Evolutionary conservation across 2,329 filamentous ascomycete genomes (phyloP), one percentile per base, ranked within the genome.

Genomic region (Fusarium cicatricum): DNA sequence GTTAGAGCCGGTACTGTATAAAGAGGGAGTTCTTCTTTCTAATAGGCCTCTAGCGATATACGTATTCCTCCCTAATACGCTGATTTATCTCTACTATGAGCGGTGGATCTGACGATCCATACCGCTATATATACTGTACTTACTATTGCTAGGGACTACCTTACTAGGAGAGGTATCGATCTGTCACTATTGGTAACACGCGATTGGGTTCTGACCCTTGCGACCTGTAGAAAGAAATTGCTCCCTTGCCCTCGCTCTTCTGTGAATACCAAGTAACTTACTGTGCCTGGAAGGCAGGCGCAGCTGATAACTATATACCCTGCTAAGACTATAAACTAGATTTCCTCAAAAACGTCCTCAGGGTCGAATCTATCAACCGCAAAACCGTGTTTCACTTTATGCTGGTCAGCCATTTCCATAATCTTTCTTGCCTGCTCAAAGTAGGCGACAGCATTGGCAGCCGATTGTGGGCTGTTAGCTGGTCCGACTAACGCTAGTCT

Each of bases 191-290:
- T n/a, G n/a, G n/a, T n/a, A n/a, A n/a, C n/a, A n/a, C n/a, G n/a
- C n/a, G n/a, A n/a, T n/a, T n/a, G n/a, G n/a, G n/a, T n/a, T n/a
- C n/a, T n/a, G n/a, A n/a, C n/a, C n/a, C n/a, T n/a, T n/a, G n/a
- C n/a, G n/a, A n/a, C n/a, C n/a, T n/a, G n/a, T 37, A 49, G 29
- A 19, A 21, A n/a, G 40, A 49, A 49, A 49, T 34, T 29, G 46
- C 46, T 21, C n/a, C n/a, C 29, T 38, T 28, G 21, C 12, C 23
- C 43, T 45, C n/a, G n/a, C 16, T 48, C 23, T 7, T 49, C 23
- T 42, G n/a, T 17, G 29, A 49, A 28, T n/a, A 19, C 31, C 19
- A 36, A 41, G 19, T 26, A 40, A 49, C 36, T 19, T 36, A 28
- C 46, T 49, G 29, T 49, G n/a, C n/a, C n/a, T n/a, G n/a, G n/a